Evolutionary conservation across 2,329 filamentous ascomycete genomes (phyloP).

Genomic region (Stenocarpella maydis): DNA sequence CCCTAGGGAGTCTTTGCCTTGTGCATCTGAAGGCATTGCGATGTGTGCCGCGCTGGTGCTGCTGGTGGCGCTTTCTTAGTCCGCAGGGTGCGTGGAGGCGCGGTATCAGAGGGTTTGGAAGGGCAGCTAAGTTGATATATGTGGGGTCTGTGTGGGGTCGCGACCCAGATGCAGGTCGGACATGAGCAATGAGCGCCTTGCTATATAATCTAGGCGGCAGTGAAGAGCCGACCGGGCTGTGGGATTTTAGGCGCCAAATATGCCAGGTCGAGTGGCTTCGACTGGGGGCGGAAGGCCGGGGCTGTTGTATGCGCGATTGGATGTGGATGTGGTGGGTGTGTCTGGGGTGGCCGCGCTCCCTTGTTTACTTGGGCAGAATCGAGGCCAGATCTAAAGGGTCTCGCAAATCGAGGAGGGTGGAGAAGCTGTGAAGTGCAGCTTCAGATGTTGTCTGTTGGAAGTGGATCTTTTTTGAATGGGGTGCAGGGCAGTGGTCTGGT

Average conservation of each 20-base stretch:
- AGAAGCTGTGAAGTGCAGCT: constrained; percentile 17
- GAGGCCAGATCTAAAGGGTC: neutral
- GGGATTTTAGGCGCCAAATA: constrained; percentile 21
- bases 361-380: constrained; percentile 19
- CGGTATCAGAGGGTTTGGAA: neutral
- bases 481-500: constrained; percentile 14
- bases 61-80: neutral
- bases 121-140: constrained; percentile 13
- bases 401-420: constrained; percentile 28
- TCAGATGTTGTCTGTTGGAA: constrained; percentile 16
- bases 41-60: neutral
- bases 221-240: constrained; percentile 1
- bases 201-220: constrained; percentile 12
- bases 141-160: constrained; percentile 4
- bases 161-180: constrained; percentile 20
- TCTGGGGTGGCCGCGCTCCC: constrained; percentile 26
- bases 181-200: constrained; percentile 19
- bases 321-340: constrained; percentile 8
- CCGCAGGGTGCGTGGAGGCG: neutral
- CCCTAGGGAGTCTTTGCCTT: constrained; percentile 19
- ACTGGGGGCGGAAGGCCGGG: constrained; percentile 20
- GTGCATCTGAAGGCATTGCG: constrained; percentile 31
- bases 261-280: constrained; percentile 13
- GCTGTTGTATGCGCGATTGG: constrained; percentile 28
- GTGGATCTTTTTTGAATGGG: constrained; percentile 20